Conservation (phyloP, 805 yeast genomes). For the Metschnikowia bowlesiae region DNA sequence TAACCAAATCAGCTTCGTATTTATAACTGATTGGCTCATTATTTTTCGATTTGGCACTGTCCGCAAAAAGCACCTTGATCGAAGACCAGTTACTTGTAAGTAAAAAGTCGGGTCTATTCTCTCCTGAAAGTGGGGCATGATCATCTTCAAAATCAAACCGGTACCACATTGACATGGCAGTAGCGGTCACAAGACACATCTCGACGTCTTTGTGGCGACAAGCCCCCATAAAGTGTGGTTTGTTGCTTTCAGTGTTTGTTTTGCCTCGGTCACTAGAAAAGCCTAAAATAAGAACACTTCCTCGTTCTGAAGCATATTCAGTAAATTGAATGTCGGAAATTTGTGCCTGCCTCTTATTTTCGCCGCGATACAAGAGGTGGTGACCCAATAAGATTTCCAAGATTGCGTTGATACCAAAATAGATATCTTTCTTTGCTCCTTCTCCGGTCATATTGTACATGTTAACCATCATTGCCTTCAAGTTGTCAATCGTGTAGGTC, state of each 20-base stretch:
- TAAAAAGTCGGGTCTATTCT: background rate
- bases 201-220: slow-evolving; percentile 6
- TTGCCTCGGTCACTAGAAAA: background rate
- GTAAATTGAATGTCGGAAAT: slow-evolving; percentile 1
- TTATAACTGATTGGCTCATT: background rate
- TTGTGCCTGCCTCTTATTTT: background rate
- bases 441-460: background rate
- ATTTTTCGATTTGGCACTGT: background rate
- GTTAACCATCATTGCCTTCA: background rate
- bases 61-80: background rate
- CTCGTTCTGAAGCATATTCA: background rate
- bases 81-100: slow-evolving; percentile 1
- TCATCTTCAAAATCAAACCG: slow-evolving; percentile 6
- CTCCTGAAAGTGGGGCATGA: background rate
- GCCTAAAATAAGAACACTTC: background rate
- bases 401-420: slow-evolving; percentile 2
- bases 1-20: background rate
- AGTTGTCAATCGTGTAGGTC: background rate
- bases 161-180: slow-evolving; percentile 8
- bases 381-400: slow-evolving; percentile 7
- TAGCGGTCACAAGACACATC: slow-evolving; percentile 5
- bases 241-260: background rate
- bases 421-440: background rate
- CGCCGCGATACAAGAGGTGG: slow-evolving; percentile 1
- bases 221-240: background rate